Base-by-base conservation (phyloP, 2,329 filamentous ascomycete genomes). In the Phialophora macrospora region DNA sequence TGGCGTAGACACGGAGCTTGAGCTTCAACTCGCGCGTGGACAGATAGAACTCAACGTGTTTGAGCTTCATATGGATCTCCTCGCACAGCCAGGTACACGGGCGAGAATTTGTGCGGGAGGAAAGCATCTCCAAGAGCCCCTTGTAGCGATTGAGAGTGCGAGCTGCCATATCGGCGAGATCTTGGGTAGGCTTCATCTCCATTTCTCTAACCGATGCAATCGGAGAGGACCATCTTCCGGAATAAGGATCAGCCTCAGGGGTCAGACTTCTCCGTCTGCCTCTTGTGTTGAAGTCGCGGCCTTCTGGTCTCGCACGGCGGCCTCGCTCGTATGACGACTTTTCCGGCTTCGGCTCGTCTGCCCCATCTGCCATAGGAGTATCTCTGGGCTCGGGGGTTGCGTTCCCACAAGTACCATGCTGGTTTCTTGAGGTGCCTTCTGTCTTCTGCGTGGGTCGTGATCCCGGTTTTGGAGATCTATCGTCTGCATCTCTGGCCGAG, bases 51-150 rank as follows among this genome's bases (percentile, higher is more conserved):
- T 49, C 38, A 1, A 59, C 26, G 46, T 59, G 56, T 20, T 32
- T 24, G 6, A 59, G 56, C 30, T 59, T 59, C 14, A 49, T 20
- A 11, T 59, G 38, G 12, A 49, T 59, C 1, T 49, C 41, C 30
- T 30, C 12, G 38, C n/a, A 48, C 14, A 59, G 56, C 26, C 3
- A 2, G 14, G 48, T 26, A 26, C 12, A 20, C 26, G 17, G 44
- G 14, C 14, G 56, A 12, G 20, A 11, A 11, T 4, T 48, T 44
- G 56, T 59, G 12, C 34, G 22, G 11, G 24, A 48, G 41, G 17
- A 26, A 28, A 59, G 24, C 24, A 11, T 32, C 22, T 22, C 7
- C 11, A 49, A 7, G 17, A 48, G 56, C 17, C 24, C 24, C 46
- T 49, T 30, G 41, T 48, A 59, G 41, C 41, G 41, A n/a, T 7